Evolutionary conservation across 768 basidiomycete genomes (phyloP).

Genomic region (Suillus clintonianus): DNA sequence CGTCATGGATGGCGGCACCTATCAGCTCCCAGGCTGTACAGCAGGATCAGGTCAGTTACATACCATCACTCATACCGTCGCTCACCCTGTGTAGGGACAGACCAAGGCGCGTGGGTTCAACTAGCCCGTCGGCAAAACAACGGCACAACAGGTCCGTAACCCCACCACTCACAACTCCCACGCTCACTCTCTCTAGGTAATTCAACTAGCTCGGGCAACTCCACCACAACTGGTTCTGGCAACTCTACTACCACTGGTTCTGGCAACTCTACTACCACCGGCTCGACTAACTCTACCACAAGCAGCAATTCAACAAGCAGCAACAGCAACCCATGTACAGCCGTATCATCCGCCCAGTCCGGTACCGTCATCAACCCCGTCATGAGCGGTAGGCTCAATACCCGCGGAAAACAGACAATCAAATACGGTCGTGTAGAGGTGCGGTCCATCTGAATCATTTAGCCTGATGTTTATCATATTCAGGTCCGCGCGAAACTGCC

Average conservation of each 20-base stretch:
- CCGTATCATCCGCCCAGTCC: conserved; percentile 35
- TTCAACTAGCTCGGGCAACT: conserved; percentile 10
- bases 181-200: not conserved
- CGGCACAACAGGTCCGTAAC: conserved; percentile 32
- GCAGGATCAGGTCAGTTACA: not conserved
- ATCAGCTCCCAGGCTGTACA: conserved; percentile 40
- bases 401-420: conserved; percentile 48
- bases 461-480: conserved; percentile 18
- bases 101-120: conserved; percentile 27
- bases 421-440: conserved; percentile 61
- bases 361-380: conserved; percentile 52
- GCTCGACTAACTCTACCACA: conserved; percentile 9
- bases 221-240: conserved; percentile 23
- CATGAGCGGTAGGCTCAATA: conserved; percentile 54
- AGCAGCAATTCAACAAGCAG: conserved; percentile 10
- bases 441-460: not conserved
- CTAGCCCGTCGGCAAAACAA: conserved; percentile 19
- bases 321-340: conserved; percentile 46
- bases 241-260: conserved; percentile 20
- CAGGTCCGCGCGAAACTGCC: conserved; percentile 66
- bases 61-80: not conserved
- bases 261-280: conserved; percentile 7
- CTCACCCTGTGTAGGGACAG: conserved; percentile 8
- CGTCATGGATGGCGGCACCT: conserved; percentile 42
- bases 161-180: not conserved